Percentiles rank a stretch among this genome's conserved stretches.
phyloP scores from a whole-genome alignment of 2,329 filamentous ascomycete genomes.

The Leptographium radiaticola region DNA sequence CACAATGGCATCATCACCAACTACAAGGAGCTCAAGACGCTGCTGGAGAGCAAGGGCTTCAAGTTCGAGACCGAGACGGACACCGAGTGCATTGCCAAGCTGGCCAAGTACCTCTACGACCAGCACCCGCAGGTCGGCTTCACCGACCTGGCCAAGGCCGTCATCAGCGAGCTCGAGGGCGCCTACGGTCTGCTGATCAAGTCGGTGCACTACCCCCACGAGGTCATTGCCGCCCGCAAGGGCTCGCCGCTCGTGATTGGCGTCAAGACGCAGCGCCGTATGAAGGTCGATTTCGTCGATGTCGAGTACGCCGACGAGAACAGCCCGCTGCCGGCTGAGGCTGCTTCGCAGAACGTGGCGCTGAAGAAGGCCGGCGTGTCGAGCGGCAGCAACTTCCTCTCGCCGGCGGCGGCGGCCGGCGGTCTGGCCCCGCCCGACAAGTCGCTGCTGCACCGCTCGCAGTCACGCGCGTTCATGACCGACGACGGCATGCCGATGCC shows the following conservation, averaged over 20 bases:
- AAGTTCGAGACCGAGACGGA: conserved; percentile 98
- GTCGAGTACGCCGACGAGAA: conserved; percentile 91
- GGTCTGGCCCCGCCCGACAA: conserved; percentile 84
- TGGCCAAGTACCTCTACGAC: conserved; percentile 96
- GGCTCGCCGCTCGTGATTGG: conserved; percentile 95
- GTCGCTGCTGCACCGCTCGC: conserved; percentile 92
- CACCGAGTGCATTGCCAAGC: conserved; percentile 97
- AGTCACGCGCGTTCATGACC: conserved; percentile 97
- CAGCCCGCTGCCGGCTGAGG: conserved; percentile 74
- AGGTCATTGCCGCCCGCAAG: conserved; percentile 96
- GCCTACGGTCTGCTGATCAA: conserved; percentile 96
- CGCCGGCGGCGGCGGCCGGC: conserved; percentile 27
- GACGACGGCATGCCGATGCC: conserved; percentile 97
- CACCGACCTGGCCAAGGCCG: conserved; percentile 89
- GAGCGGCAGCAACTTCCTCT: conserved; percentile 51
- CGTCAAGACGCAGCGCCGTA: conserved; percentile 93
- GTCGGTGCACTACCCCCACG: conserved; percentile 95
- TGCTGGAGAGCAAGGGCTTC: conserved; percentile 90
- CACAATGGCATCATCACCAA: conserved; percentile 99
- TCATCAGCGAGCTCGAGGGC: conserved; percentile 96
- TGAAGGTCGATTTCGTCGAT: conserved; percentile 99
- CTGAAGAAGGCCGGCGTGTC: conserved; percentile 87
- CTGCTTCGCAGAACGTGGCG: conserved; percentile 89
- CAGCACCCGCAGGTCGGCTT: conserved; percentile 90
- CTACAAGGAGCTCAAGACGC: conserved; percentile 97